Evolutionary conservation across 805 yeast species (phyloP).

Genomic region (Vanderwaltozyma tropicalis): DNA sequence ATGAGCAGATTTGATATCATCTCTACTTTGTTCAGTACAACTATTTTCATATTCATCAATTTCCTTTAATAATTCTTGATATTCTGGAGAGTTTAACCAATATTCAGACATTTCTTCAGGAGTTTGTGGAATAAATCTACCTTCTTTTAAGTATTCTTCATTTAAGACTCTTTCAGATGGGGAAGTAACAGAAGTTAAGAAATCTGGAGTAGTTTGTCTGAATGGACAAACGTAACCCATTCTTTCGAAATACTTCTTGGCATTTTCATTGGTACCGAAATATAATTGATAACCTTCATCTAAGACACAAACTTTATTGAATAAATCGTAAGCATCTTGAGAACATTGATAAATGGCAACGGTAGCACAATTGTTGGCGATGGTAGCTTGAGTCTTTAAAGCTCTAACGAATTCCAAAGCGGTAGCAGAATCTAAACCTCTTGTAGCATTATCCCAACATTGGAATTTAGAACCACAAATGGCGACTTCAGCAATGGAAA

Average conservation of each 20-base stretch:
- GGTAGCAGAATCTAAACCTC: slow-evolving; percentile 56
- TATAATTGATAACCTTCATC: slow-evolving; percentile 49
- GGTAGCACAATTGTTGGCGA: slow-evolving; percentile 42
- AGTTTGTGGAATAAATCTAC: slow-evolving; percentile 42
- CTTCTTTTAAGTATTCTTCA: slow-evolving; percentile 31
- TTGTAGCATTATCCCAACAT: slow-evolving; percentile 54
- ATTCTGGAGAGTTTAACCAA: slow-evolving; percentile 40
- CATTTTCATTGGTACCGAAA: slow-evolving; percentile 38
- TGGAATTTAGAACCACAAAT: slow-evolving; percentile 38
- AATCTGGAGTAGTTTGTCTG: slow-evolving; percentile 53
- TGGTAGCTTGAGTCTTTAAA: slow-evolving; percentile 40
- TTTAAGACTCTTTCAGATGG: slow-evolving; percentile 43
- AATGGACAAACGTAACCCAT: slow-evolving; percentile 50
- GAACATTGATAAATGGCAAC: slow-evolving; percentile 56
- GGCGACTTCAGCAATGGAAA: slow-evolving; percentile 58
- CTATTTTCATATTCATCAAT: slow-evolving; percentile 29
- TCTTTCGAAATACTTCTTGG: slow-evolving; percentile 38
- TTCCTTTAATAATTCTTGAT: slow-evolving; percentile 30
- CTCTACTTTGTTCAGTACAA: slow-evolving; percentile 6
- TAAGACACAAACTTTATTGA: slow-evolving; percentile 50
- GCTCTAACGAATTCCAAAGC: slow-evolving; percentile 49
- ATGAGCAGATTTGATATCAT: slow-evolving; percentile 29
- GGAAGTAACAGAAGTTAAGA: slow-evolving; percentile 44
- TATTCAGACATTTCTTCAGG: slow-evolving; percentile 41
- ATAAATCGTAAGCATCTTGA: slow-evolving; percentile 52